Base-by-base conservation (phyloP, 2,329 filamentous ascomycete species). In the Fusarium ramigenum region DNA sequence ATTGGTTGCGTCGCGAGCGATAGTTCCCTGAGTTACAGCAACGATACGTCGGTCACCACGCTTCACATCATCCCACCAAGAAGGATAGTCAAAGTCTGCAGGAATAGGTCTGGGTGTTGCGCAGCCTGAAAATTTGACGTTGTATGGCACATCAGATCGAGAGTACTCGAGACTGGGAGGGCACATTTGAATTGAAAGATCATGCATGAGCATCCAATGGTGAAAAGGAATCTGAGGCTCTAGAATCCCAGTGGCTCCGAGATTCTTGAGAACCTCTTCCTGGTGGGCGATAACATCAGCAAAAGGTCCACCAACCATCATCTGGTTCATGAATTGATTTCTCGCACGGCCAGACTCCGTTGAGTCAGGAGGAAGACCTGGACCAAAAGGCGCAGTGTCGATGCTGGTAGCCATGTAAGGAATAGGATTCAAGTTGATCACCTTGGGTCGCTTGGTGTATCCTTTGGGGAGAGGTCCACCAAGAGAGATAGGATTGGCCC, bases 1-100 rank as follows among this genome's bases (percentile, higher is more conserved):
- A 34, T 87, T 79, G 12, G 73, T 72, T 63, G 83, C 83, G 25
- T 84, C 76, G 25, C 74, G 70, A 14, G 80, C 81, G 7, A 85
- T 72, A 6, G 86, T 88, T 9, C 87, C 86, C 71, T 88, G 86
- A 2, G 83, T 81, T 10, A 88, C 85, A 25, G 83, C 79, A 9
- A 88, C 77, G 30, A 88, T 70, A 57, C 82, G 83, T 62, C 83
- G 84, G 25, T 81, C 69, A 1, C 72, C 76, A 52, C 49, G 70
- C 28, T 70, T 75, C 15, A 80, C 73, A 21, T 88, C 78, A 9
- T 84, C 82, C 85, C 85, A 89, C 84, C 85, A 89, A 11, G 73
- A 34, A 1, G 87, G 87, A 42, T 79, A 80, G 5, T 62, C 60
- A 37, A 80, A 79, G 42, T 76, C 74, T 0, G 75, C 52, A 39